Base-by-base conservation (phyloP, 2,329 filamentous ascomycete genomes). In the Fusarium sp. region DNA sequence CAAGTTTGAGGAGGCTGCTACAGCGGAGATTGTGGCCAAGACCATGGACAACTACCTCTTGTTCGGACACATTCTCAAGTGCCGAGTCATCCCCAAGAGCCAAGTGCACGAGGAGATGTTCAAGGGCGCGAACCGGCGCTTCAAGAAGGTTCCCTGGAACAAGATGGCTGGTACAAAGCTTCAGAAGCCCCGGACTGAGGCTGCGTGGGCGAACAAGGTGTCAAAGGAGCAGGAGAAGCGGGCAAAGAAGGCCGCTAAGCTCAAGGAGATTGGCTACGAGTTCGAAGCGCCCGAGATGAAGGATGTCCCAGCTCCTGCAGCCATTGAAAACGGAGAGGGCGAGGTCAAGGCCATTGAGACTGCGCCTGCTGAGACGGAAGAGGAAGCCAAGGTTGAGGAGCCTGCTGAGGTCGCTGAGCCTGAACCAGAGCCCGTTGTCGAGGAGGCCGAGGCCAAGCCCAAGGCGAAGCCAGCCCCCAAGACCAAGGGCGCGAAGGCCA, bases 1-100 rank as follows among this genome's bases (percentile, higher is more conserved):
- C 77, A 94, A 99, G 82, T 99, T 99, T 77, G 84, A 86, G 36
- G 91, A 94, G 61, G 93, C 94, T 51, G 83, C 82, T 70, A 88
- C 88, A n/a, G 95, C 96, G 40, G 92, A 94, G 75, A 94, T 98
- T 73, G 95, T 97, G 31, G 92, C 94, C 52, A 93, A 94, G 83
- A 97, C 96, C 23, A 99, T 99, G 96, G 90, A 98, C 86, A 97
- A 95, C 83, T 99, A 99, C 82, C 89, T 98, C 40, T 88, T 99
- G 77, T 98, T 97, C 80, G 94, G 94, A 7, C 95, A 98, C 79
- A 92, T 98, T 67, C 86, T 99, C 73, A 95, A 97, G 82, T 95
- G 95, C 82, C 93, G 94, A 78, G 84, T 90, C 27, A 88, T 98
- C 5, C 89, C 93, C 5, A 84, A 89, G 61, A 93, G 93, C 65